phyloP scores from a whole-genome alignment of 768 basidiomycete genomes.

The Obba rivulosa region DNA sequence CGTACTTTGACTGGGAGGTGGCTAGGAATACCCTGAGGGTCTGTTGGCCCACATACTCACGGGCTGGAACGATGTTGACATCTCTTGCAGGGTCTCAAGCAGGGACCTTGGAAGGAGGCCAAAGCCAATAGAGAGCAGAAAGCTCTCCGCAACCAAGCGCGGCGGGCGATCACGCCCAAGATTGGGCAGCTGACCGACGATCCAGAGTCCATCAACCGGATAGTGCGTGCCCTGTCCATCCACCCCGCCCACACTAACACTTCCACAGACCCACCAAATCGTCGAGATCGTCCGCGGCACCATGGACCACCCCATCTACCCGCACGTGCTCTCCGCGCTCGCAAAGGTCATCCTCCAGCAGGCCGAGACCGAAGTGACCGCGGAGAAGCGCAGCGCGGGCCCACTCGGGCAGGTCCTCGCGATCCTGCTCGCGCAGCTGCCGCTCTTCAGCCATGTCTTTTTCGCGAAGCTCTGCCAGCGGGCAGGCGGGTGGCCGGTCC shows the following conservation, averaged over 20 bases:
- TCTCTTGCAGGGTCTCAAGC: conserved; percentile 42
- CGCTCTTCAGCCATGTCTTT: conserved; percentile 66
- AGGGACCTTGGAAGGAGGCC: conserved; percentile 54
- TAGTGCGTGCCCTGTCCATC: conserved; percentile 40
- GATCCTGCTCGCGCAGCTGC: conserved; percentile 52
- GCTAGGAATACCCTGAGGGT: conserved; percentile 54
- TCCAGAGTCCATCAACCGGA: conserved; percentile 47
- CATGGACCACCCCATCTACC: conserved; percentile 43
- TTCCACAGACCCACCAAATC: conserved; percentile 35
- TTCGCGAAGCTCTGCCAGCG: conserved; percentile 83
- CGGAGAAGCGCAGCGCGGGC: conserved; percentile 77
- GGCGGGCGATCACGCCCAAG: conserved; percentile 80
- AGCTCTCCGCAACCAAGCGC: conserved; percentile 57
- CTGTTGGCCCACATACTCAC: conserved; percentile 14
- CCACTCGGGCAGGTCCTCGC: conserved; percentile 78
- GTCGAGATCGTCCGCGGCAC: conserved; percentile 34
- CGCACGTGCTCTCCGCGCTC: conserved; percentile 80
- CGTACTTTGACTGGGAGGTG: conserved; percentile 60
- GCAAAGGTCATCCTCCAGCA: conserved; percentile 85
- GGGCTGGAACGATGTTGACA: conserved; percentile 6
- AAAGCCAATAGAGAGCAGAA: conserved; percentile 53
- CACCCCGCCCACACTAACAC: conserved; percentile 12
- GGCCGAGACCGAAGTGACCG: conserved; percentile 90
- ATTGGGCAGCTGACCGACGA: conserved; percentile 86
- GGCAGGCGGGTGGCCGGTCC: conserved; percentile 85